Evolutionary conservation across 176 grass and related monocot genomes (phyloP).

Genomic region (Phyllostachys edulis): DNA sequence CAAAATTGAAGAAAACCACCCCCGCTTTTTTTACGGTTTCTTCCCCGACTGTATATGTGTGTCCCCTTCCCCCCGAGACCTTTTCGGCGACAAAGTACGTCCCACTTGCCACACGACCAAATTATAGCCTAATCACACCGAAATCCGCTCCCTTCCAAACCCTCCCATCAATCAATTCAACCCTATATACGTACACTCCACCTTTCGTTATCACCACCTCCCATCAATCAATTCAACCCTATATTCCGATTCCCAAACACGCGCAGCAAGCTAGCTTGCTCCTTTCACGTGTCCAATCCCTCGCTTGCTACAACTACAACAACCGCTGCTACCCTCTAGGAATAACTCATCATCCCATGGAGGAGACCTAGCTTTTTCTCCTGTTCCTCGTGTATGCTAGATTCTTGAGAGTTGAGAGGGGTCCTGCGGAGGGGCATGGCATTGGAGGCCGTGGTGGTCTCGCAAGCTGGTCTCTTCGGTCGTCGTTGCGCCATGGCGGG

Average conservation of each 20-base stretch:
- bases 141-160: constrained; percentile 51
- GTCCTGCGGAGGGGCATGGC: constrained; percentile 54
- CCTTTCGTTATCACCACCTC: not conserved
- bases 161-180: constrained; percentile 30
- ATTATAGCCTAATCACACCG: constrained; percentile 64
- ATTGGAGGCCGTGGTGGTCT: constrained; percentile 69
- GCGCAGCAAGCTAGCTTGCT: constrained; percentile 10
- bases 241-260: constrained; percentile 28
- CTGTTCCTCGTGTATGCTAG: constrained; percentile 1
- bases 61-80: not conserved
- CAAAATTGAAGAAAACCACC: too few species aligned
- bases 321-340: not conserved
- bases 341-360: constrained; percentile 24
- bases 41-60: not conserved
- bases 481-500: constrained; percentile 50
- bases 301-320: constrained; percentile 19
- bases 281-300: constrained; percentile 36
- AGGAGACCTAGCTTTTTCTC: not conserved
- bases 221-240: not conserved
- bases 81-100: constrained; percentile 20
- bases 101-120: constrained; percentile 38
- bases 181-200: constrained; percentile 6
- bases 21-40: not conserved
- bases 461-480: constrained; percentile 49
- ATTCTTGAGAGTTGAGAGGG: constrained; percentile 19